Percentiles rank a stretch among this genome's conserved stretches.
phyloP scores from a whole-genome alignment of 176 grass and related monocot genomes.

The Carex littledalei region DNA sequence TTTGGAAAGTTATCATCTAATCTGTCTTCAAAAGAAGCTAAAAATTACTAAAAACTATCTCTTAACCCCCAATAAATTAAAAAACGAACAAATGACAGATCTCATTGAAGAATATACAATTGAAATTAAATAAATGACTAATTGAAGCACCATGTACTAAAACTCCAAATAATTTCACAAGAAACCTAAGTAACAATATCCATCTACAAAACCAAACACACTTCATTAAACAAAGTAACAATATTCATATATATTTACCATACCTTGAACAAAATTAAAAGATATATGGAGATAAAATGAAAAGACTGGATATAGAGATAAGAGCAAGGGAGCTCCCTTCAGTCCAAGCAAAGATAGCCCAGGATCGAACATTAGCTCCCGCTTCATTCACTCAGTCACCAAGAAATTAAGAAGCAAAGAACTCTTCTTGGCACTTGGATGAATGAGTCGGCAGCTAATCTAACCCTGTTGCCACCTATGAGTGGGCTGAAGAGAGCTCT shows the following conservation, averaged over 20 bases:
- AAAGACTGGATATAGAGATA: neutral
- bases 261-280: too few species aligned
- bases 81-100: neutral
- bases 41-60: neutral
- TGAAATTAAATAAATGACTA: too few species aligned
- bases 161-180: neutral
- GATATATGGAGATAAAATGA: too few species aligned
- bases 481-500: slow-evolving; percentile 54
- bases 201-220: neutral
- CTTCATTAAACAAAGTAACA: neutral
- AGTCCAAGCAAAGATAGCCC: slow-evolving; percentile 42
- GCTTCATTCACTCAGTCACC: slow-evolving; percentile 44
- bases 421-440: slow-evolving; percentile 30
- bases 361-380: slow-evolving; percentile 35
- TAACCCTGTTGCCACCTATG: slow-evolving; percentile 30
- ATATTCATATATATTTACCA: neutral
- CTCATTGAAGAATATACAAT: neutral
- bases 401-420: neutral
- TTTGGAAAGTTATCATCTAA: neutral
- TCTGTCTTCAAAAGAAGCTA: neutral
- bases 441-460: slow-evolving; percentile 53
- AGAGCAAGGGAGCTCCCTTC: slow-evolving; percentile 50
- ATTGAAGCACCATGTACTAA: neutral
- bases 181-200: neutral
- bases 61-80: neutral